phyloP scores from a whole-genome alignment of 176 grass and related monocot genomes.

The Eleusine indica region DNA sequence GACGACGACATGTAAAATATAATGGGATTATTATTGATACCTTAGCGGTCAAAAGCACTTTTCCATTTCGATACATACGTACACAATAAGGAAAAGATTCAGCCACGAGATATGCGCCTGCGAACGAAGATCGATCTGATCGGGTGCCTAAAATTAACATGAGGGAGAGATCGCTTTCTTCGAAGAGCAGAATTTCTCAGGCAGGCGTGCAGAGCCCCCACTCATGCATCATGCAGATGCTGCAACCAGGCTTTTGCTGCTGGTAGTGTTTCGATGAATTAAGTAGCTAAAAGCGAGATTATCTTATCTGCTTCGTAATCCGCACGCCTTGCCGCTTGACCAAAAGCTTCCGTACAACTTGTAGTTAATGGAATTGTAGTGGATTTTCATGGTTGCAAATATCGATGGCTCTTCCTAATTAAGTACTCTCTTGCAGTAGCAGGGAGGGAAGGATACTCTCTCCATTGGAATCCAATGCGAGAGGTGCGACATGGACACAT shows the following conservation, averaged over 20 bases:
- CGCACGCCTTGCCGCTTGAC: background rate
- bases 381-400: background rate
- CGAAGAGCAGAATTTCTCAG: background rate
- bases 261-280: background rate
- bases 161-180: background rate
- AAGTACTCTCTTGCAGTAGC: background rate
- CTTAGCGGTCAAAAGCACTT: background rate
- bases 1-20: background rate
- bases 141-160: background rate
- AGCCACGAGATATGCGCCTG: background rate
- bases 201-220: background rate
- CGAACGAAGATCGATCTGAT: background rate
- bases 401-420: background rate
- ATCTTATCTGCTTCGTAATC: constrained; percentile 1
- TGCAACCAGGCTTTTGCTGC: background rate
- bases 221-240: background rate
- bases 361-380: background rate
- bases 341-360: background rate
- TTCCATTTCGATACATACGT: background rate
- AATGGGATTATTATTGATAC: no score
- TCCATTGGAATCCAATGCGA: no score
- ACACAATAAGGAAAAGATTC: background rate
- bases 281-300: background rate
- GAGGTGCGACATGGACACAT: no score
- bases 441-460: no score